Percentiles rank a stretch among this genome's conserved stretches.
These are phyloP conservation scores for Artemisia tridentata DNA, from an alignment of 129 eudicot genomes.

Conservation along the genomic window DNA sequence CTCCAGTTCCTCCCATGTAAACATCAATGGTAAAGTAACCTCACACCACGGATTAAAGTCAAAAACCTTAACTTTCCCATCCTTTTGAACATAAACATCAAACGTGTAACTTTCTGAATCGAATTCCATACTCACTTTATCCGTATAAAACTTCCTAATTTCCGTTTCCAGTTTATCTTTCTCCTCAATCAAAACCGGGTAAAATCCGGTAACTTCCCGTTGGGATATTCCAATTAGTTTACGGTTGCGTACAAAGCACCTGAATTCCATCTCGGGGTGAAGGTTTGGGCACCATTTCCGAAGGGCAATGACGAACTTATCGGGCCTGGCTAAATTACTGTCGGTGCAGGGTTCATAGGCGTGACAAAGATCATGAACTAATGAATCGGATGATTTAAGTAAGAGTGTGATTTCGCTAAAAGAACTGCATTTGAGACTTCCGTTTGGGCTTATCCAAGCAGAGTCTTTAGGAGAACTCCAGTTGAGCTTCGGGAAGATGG, in stretches of 20 bases:
- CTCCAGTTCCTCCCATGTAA: slow-evolving; percentile 80
- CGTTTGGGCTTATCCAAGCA: slow-evolving; percentile 87
- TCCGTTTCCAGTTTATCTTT: slow-evolving; percentile 34
- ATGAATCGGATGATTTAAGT: slow-evolving; percentile 72
- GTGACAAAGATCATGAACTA: slow-evolving; percentile 78
- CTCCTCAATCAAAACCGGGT: slow-evolving; percentile 57
- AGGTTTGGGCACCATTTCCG: slow-evolving; percentile 80
- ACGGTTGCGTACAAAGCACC: slow-evolving; percentile 58
- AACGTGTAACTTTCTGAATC: slow-evolving; percentile 74
- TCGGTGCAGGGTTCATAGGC: slow-evolving; percentile 76
- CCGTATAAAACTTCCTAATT: slow-evolving; percentile 43
- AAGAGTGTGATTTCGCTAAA: slow-evolving; percentile 73
- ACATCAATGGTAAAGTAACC: slow-evolving; percentile 68
- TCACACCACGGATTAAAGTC: slow-evolving; percentile 91
- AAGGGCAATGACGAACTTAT: slow-evolving; percentile 62
- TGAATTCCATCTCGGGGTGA: slow-evolving; percentile 91
- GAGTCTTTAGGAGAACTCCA: slow-evolving; percentile 97
- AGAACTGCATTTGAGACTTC: slow-evolving; percentile 67
- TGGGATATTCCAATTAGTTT: slow-evolving; percentile 73
- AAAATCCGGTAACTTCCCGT: slow-evolving; percentile 84
- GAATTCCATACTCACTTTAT: slow-evolving; percentile 43
- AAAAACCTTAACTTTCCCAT: slow-evolving; percentile 59
- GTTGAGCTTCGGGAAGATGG: slow-evolving; percentile 84
- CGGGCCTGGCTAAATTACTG: slow-evolving; percentile 49
- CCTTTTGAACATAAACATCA: slow-evolving; percentile 71